Evolutionary conservation across 768 basidiomycete species (phyloP), one percentile per base, ranked within the genome.

Genomic region (Chalciporus piperatus): DNA sequence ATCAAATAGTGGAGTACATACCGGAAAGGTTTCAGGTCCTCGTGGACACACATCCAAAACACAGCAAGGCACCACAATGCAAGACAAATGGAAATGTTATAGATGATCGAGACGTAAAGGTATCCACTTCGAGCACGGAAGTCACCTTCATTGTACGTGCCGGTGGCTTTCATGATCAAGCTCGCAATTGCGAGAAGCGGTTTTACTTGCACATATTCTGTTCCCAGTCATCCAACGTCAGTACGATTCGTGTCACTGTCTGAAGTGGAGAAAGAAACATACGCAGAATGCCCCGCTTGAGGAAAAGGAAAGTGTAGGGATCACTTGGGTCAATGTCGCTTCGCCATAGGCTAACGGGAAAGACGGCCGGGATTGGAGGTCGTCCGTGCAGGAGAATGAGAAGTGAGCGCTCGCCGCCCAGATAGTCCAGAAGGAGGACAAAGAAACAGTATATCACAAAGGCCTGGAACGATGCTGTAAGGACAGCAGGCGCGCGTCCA

Each of bases 141-240:
- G 62, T 86, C 79, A 46, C 96, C 96, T 69, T 98, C 96, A 59
- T 89, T 83, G 72, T 87, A 98, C 58, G 87, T 92, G 3, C 90
- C 91, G 2, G 79, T 74, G 0, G 85, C 86, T 66, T 99, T 98
- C 60, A 97, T 78, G 25, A 95, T 80, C 50, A 97, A 71, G 4
- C 92, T 98, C 2, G 80, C 84, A 2, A 87, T 64, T 0, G 96
- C 95, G 0, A 99, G 76, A 0, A 96, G 66, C 1, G 97, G 97
- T 64, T 99, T 99, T 51, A 98, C 76, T 68, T 98, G 93, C 1
- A 98, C 96, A 67, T 99, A 98, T 77, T 98, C 96, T 98, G 61
- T 48, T 37, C 22, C 42, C 41, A 23, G n/a, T 19, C 19, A 23
- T 33, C 30, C 14, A 14, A 9, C 10, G 53, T 58, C 23, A 55